Evolutionary conservation across 2,329 filamentous ascomycete species (phyloP).

Genomic region (Mollisia scopiformis): DNA sequence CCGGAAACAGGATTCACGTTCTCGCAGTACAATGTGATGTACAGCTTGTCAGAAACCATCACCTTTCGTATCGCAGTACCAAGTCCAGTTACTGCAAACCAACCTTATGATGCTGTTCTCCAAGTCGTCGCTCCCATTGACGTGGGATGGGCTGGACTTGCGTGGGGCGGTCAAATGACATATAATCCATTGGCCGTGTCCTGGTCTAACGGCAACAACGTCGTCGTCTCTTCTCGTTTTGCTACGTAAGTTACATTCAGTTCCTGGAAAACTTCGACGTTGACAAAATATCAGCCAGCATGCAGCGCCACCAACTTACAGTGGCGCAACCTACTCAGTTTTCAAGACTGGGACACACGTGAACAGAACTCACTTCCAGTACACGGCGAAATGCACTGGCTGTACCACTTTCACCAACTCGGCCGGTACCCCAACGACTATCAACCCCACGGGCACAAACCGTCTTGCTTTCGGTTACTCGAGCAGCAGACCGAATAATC

Average conservation of each 20-base stretch:
- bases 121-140: conserved; percentile 19
- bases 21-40: conserved; percentile 12
- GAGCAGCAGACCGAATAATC: conserved; percentile 6
- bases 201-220: conserved; percentile 16
- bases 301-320: conserved; percentile 10
- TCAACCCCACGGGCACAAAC: conserved; percentile 12
- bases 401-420: conserved; percentile 13
- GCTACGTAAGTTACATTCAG: conserved; percentile 13
- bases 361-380: conserved; percentile 19
- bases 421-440: neutral
- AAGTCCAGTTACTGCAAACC: conserved; percentile 3
- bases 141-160: conserved; percentile 19
- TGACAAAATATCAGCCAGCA: conserved; percentile 1
- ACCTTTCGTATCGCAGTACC: conserved; percentile 18
- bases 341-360: conserved; percentile 20
- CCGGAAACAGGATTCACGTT: conserved; percentile 21
- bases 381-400: conserved; percentile 23
- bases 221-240: conserved; percentile 11
- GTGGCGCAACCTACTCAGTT: conserved; percentile 8
- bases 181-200: conserved; percentile 15
- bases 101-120: conserved; percentile 16
- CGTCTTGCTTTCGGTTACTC: conserved; percentile 16
- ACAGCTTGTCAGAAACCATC: conserved; percentile 8
- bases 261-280: neutral
- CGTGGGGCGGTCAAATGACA: conserved; percentile 22